These are phyloP conservation scores for Adansonia digitata DNA, from an alignment of 345 rosid genomes.

Conservation along the genomic window DNA sequence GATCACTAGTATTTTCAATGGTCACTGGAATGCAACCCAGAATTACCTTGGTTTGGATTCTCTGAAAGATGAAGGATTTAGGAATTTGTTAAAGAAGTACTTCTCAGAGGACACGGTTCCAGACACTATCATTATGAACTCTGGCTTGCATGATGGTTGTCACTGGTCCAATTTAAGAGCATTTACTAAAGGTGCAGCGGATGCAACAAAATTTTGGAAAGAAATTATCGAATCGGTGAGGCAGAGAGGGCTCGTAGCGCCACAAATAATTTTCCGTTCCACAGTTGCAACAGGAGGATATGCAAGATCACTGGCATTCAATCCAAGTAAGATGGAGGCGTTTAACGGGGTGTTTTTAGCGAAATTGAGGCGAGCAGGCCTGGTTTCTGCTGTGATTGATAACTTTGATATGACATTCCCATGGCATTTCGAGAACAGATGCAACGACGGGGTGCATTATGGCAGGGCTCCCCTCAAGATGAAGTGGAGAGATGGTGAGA, in stretches of 20 bases:
- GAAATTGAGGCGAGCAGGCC: conserved; percentile 53
- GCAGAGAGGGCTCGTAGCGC: conserved; percentile 53
- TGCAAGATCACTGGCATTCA: conserved; percentile 62
- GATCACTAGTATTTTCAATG: conserved; percentile 91
- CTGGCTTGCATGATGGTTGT: conserved; percentile 85
- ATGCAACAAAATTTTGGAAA: conserved; percentile 70
- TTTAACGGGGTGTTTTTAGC: conserved; percentile 69
- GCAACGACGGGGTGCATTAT: conserved; percentile 91
- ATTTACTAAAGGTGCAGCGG: conserved; percentile 53
- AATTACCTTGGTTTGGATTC: conserved; percentile 87
- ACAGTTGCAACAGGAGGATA: conserved; percentile 89
- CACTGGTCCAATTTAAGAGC: conserved; percentile 50
- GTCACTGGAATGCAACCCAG: conserved; percentile 74
- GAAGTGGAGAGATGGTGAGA: conserved; percentile 86
- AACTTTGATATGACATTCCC: conserved; percentile 88
- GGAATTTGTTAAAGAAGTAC: conserved; percentile 60
- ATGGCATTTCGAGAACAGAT: conserved; percentile 88
- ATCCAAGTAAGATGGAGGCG: conserved; percentile 87
- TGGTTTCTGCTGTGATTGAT: conserved; percentile 68
- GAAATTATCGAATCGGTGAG: conserved; percentile 53
- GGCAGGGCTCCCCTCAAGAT: conserved; percentile 79
- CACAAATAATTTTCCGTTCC: conserved; percentile 59
- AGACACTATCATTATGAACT: conserved; percentile 73
- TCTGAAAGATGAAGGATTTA: conserved; percentile 53
- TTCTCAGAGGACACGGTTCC: conserved; percentile 68